Evolutionary conservation across 1,139 yeast species (phyloP), one percentile per base, ranked within the genome.

Genomic region (Candida labiduridarum): DNA sequence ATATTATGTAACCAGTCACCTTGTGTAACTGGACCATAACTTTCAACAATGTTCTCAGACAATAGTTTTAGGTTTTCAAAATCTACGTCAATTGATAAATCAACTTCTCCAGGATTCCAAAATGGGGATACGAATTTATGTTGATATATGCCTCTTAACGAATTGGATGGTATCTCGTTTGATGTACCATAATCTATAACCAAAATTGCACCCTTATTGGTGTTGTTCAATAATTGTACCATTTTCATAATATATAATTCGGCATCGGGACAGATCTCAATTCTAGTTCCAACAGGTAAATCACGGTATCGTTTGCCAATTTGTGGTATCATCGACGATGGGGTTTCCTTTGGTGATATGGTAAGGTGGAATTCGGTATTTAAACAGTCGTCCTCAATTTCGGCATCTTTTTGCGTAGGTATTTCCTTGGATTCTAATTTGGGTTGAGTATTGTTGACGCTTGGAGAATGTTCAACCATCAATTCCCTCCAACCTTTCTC

Each of bases 121-220:
- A 88, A 86, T 1, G 96, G 96, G n/a, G 86, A 82, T 1, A 87
- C 94, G 58, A 89, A 79, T 58, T 82, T 79, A 64, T 89, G 96
- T 59, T 83, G 72, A 57, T 81, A 78, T 53, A 89, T 89, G 0
- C 91, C 96, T 44, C 96, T 74, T 40, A 89, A 72, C 0, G 92
- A 76, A 59, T 85, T 84, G 31, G 80, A 80, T 5, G 67, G 66
- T 14, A 88, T 76, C 1, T 82, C 79, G 4, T 71, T 69, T 3
- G 73, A 69, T 2, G 87, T 80, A 0, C 96, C 96, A 59, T 89
- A 89, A 67, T 89, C 96, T n/a, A 89, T 76, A 14, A 88, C 73
- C 35, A 89, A 68, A 0, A 86, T 88, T 0, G 89, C 86, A 0
- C 96, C 96, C 33, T 58, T 47, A n/a, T 62, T 61, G 39, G 68